Percentiles rank a stretch among this genome's conserved stretches.
These are phyloP conservation scores for Aspergillus heteromorphus DNA, from an alignment of 495 filamentous ascomycete species.

Conservation along the genomic window DNA sequence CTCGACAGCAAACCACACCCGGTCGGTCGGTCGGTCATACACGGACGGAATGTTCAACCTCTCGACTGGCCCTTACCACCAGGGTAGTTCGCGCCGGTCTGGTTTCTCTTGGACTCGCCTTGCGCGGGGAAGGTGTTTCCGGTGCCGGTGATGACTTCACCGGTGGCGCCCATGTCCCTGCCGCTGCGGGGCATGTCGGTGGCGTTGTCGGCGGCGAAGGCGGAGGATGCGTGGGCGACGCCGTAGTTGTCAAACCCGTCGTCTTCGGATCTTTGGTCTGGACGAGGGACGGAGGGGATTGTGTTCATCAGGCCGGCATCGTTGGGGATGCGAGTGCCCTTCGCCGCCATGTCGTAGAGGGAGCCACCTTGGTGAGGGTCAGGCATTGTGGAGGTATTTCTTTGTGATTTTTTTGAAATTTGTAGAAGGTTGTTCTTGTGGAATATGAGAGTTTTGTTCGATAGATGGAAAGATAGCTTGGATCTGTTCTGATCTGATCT, in stretches of 20 bases:
- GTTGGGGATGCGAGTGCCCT: conserved; percentile 48
- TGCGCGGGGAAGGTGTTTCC: conserved; percentile 41
- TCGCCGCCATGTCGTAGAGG: conserved; percentile 47
- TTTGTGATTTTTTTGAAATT: not conserved
- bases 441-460: too few relatives aligned
- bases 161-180: conserved; percentile 39
- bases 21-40: too few relatives aligned
- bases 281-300: conserved; percentile 53
- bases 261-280: conserved; percentile 40
- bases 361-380: conserved; percentile 29
- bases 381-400: conserved; percentile 5
- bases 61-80: conserved; percentile 4
- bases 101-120: conserved; percentile 40
- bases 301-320: conserved; percentile 48
- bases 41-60: too few relatives aligned
- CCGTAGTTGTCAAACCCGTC: conserved; percentile 25
- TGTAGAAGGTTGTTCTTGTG: not conserved
- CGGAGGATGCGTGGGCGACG: conserved; percentile 27
- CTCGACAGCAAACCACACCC: conserved; percentile 3
- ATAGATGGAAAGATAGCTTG: too few relatives aligned
- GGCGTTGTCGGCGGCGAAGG: conserved; percentile 47
- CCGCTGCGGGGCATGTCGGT: conserved; percentile 47
- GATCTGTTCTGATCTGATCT: not conserved
- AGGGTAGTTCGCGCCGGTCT: conserved; percentile 4
- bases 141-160: conserved; percentile 48